Base-by-base conservation (phyloP, 345 rosid species). In the Acer saccharum region DNA sequence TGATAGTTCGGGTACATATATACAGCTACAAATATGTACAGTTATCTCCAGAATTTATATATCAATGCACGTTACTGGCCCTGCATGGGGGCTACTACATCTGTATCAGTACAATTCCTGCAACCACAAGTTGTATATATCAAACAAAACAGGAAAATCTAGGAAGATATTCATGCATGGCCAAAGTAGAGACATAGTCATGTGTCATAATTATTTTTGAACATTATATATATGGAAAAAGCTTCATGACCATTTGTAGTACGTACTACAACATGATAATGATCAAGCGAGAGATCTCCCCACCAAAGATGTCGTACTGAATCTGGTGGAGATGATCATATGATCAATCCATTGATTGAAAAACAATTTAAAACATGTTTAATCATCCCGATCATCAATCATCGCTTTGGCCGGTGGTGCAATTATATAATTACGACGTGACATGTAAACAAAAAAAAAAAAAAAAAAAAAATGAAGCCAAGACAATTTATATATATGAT, bases 61-160 rank as follows among this genome's bases (percentile, higher is more conserved):
- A 43, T 43, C 46, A 43, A 43, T 35, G 39, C 39, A 4, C 5
- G 39, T 35, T 35, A 6, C 6, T 35, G 39, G 39, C 39, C 39
- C 39, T 35, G 46, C 46, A 43, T 43, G 46, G 46, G 39, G 39
- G 35, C 35, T 9, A 43, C 7, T 7, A 43, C 9, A 43, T 43
- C 46, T 43, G 46, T 43, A 43, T 43, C 46, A 1, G 46, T 43
- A 43, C 46, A 7, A 41, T 7, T 5, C 44, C 44, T 41, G 8
- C 44, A 41, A 41, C 46, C 48, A 73, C 76, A 9, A 12, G 14
- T 11, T 32, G 20, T 58, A 11, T 41, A 5, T 25, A 39, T 57
- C 68, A n/a, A 14, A n/a, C 68, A 2, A 20, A 54, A 76, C 58
- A 44, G 17, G 23, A 54, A n/a, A 67, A 55, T 76, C 78, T 66